Evolutionary conservation across 2,329 filamentous ascomycete genomes (phyloP).

Genomic region (Zalaria sp.): DNA sequence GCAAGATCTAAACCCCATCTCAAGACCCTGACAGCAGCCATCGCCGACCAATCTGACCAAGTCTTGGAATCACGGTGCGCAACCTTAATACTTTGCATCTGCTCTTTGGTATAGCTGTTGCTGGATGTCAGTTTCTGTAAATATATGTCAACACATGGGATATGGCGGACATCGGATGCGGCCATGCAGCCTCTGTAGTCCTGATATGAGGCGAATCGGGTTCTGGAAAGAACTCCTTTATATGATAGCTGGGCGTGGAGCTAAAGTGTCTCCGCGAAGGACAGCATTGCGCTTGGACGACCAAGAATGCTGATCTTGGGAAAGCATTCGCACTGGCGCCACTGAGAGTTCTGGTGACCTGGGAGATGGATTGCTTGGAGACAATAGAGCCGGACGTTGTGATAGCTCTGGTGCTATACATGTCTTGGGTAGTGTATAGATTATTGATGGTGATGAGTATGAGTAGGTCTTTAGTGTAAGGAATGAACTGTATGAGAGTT

Average conservation of each 20-base stretch:
- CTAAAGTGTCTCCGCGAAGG: conserved; percentile 24
- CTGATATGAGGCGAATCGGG: conserved; percentile 29
- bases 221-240: conserved; percentile 33
- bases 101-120: conserved; percentile 54
- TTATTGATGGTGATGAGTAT: neutral
- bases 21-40: conserved; percentile 60
- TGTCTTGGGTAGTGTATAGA: neutral
- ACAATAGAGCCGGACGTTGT: conserved; percentile 12
- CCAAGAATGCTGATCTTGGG: conserved; percentile 19
- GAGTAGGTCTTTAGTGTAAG: neutral
- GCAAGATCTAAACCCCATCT: conserved; percentile 69
- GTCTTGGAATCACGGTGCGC: conserved; percentile 64
- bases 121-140: neutral
- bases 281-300: conserved; percentile 14
- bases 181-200: conserved; percentile 33
- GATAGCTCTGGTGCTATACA: conserved; percentile 14
- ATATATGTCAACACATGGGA: neutral
- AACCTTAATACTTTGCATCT: conserved; percentile 61
- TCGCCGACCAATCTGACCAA: conserved; percentile 64
- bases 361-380: conserved; percentile 22
- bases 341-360: conserved; percentile 23
- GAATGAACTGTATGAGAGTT: too few species aligned
- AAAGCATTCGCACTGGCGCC: conserved; percentile 13
- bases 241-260: conserved; percentile 17
- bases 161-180: conserved; percentile 29